Evolutionary conservation across 2,329 filamentous ascomycete genomes (phyloP).

Genomic region (Beauveria sp.): DNA sequence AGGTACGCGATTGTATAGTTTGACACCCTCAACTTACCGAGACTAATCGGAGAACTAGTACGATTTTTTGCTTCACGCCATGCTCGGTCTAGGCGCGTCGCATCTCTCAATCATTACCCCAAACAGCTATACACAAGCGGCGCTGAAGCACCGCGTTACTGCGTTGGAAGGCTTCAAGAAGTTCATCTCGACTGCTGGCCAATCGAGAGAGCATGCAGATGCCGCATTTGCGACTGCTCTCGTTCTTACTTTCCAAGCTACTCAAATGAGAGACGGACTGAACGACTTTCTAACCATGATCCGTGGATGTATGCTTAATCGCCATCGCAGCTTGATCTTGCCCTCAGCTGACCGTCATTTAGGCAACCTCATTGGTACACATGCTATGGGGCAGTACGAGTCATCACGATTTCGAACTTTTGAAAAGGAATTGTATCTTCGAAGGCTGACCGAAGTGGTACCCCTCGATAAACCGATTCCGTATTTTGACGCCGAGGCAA

Average conservation of each 20-base stretch:
- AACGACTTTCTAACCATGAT: slow-evolving; percentile 11
- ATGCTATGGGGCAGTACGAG: background rate
- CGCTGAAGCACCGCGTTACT: slow-evolving; percentile 4
- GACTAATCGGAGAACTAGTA: slow-evolving; percentile 20
- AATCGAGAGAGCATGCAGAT: slow-evolving; percentile 6
- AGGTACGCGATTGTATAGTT: slow-evolving; percentile 18
- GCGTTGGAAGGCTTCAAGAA: slow-evolving; percentile 11
- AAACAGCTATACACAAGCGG: background rate
- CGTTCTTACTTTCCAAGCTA: slow-evolving; percentile 7
- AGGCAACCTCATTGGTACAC: slow-evolving; percentile 7
- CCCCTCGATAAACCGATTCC: slow-evolving; percentile 4
- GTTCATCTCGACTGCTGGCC: slow-evolving; percentile 6
- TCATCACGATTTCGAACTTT: slow-evolving; percentile 2
- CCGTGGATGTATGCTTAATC: background rate
- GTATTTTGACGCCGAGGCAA: background rate
- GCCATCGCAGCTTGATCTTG: background rate
- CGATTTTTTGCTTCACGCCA: slow-evolving; percentile 33
- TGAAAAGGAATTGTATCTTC: slow-evolving; percentile 5
- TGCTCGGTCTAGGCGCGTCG: slow-evolving; percentile 27
- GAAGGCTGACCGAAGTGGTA: background rate
- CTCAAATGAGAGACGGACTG: slow-evolving; percentile 8
- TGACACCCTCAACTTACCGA: background rate
- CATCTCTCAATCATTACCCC: slow-evolving; percentile 8
- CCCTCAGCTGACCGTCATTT: background rate
- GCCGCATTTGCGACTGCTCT: slow-evolving; percentile 10